Conservation (phyloP, 768 basidiomycete species). For the Xerocomus brunneocitrinus region DNA sequence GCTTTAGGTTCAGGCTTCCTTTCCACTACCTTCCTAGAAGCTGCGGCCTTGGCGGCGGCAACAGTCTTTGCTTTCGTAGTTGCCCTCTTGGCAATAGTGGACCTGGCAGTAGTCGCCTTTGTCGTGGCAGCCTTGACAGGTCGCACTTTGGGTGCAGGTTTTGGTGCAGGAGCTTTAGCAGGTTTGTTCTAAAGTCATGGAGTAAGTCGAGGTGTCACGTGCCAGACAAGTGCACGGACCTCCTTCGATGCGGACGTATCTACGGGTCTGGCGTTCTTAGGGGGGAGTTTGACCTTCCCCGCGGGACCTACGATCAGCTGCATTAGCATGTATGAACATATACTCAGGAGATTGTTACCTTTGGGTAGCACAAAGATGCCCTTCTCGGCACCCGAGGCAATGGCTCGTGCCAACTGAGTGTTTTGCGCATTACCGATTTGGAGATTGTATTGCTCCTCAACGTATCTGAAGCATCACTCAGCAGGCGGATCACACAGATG, state of each 20-base stretch:
- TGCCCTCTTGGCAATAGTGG: conserved; percentile 22
- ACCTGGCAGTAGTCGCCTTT: conserved; percentile 23
- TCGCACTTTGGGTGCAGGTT: conserved; percentile 20
- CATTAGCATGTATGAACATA: conserved; percentile 2
- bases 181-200: conserved; percentile 24
- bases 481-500: conserved; percentile 10
- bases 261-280: conserved; percentile 48
- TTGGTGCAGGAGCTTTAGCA: conserved; percentile 30
- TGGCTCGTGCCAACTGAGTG: conserved; percentile 75
- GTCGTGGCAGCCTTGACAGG: conserved; percentile 26
- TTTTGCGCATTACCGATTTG: conserved; percentile 75
- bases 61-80: conserved; percentile 36
- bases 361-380: conserved; percentile 84
- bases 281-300: conserved; percentile 64
- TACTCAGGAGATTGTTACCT: conserved; percentile 43
- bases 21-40: conserved; percentile 40
- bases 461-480: conserved; percentile 50
- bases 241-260: conserved; percentile 55
- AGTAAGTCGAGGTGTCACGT: conserved; percentile 20
- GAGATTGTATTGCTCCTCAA: conserved; percentile 79
- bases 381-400: conserved; percentile 78
- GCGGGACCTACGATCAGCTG: conserved; percentile 33
- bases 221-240: conserved; percentile 36
- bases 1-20: conserved; percentile 30
- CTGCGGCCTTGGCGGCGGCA: conserved; percentile 30